These are phyloP conservation scores for Phytophthora europaea DNA, from an alignment of 352 stramenopile species.

Conservation along the genomic window DNA sequence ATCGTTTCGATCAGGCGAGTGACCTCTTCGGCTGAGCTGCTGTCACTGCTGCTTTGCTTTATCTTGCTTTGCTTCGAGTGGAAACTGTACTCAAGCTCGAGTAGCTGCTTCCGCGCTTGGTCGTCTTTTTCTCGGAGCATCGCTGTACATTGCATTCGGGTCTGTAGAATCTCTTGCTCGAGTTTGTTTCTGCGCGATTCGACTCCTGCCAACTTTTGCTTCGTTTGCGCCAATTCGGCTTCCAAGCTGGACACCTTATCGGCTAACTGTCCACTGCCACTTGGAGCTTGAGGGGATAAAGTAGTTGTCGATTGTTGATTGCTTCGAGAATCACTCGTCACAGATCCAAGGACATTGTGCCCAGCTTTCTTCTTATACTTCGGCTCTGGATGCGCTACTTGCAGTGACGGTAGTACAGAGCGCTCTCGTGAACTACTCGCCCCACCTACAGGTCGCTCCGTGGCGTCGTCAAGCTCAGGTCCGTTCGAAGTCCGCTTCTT, in stretches of 20 bases:
- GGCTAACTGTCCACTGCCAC: background rate
- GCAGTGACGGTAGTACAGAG: constrained; percentile 31
- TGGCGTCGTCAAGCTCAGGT: constrained; percentile 31
- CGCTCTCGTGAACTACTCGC: constrained; percentile 24
- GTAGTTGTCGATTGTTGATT: constrained; percentile 25
- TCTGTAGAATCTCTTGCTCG: constrained; percentile 58
- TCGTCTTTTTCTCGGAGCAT: constrained; percentile 71
- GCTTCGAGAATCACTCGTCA: background rate
- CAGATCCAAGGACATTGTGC: background rate
- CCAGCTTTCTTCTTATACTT: constrained; percentile 31
- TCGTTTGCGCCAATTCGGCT: constrained; percentile 40
- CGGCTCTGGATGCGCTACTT: background rate
- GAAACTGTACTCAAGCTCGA: constrained; percentile 59
- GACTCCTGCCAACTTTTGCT: constrained; percentile 31
- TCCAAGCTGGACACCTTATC: constrained; percentile 31
- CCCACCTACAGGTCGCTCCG: constrained; percentile 20
- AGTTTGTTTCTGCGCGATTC: constrained; percentile 50
- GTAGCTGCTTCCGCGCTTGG: constrained; percentile 56
- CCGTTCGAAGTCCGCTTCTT: constrained; percentile 2
- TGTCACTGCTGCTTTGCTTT: constrained; percentile 13
- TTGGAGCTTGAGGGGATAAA: background rate
- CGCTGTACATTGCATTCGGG: constrained; percentile 43
- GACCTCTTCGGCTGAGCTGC: constrained; percentile 50
- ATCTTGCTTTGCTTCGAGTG: constrained; percentile 51
- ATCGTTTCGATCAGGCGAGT: constrained; percentile 78